These are phyloP conservation scores for Magnusiomyces tetraspermus DNA, from an alignment of 1,139 yeast genomes.

Conservation along the genomic window DNA sequence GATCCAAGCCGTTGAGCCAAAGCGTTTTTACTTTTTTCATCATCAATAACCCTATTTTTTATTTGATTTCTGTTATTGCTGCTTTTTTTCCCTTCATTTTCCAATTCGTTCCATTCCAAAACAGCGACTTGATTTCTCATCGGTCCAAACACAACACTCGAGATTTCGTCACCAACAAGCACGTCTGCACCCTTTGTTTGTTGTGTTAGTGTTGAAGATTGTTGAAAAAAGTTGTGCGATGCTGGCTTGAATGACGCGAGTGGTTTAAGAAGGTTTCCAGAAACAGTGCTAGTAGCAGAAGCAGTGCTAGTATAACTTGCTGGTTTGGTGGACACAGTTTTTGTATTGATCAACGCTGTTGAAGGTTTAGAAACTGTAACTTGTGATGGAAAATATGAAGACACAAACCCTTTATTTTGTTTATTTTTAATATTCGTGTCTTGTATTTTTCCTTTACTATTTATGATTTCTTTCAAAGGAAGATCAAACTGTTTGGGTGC, in stretches of 20 bases:
- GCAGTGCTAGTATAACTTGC: not conserved
- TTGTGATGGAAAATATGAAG: not conserved
- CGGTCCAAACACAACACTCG: not conserved
- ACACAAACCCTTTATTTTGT: not conserved
- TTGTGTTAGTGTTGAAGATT: not conserved
- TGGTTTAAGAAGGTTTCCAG: conserved; percentile 16
- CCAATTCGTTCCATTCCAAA: not conserved
- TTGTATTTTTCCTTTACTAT: not conserved
- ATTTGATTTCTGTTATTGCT: not conserved
- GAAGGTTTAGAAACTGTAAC: not conserved
- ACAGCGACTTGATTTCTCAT: not conserved
- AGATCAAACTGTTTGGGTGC: conserved; percentile 9
- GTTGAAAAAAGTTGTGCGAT: not conserved
- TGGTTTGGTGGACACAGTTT: not conserved
- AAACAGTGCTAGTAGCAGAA: too few relatives aligned
- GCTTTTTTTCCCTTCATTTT: not conserved
- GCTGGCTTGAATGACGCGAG: conserved; percentile 24
- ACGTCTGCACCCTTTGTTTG: not conserved
- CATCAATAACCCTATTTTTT: not conserved
- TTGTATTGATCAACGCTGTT: too few relatives aligned
- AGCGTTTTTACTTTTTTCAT: too few relatives aligned
- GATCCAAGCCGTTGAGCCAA: not conserved
- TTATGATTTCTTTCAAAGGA: not conserved
- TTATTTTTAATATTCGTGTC: not conserved
- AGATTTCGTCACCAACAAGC: not conserved